Evolutionary conservation across 129 eudicot genomes (phyloP).

Genomic region (Saussurea involucrata): DNA sequence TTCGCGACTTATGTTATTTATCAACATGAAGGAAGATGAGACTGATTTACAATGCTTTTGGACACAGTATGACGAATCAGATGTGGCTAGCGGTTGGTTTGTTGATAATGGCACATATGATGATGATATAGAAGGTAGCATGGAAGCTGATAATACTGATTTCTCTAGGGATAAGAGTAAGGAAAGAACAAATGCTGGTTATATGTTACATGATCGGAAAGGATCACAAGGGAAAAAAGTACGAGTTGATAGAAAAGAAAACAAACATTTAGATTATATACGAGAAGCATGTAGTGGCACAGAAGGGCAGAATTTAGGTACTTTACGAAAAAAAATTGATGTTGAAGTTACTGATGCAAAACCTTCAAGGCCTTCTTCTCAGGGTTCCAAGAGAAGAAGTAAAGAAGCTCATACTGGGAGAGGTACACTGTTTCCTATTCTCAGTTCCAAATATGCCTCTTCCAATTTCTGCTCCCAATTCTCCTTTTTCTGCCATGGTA

Average conservation of each 20-base stretch:
- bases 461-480: neutral
- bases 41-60: slow-evolving; percentile 16
- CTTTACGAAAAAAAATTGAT: slow-evolving; percentile 44
- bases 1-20: slow-evolving; percentile 9
- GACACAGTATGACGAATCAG: slow-evolving; percentile 39
- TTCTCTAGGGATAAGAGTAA: slow-evolving; percentile 39
- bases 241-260: slow-evolving; percentile 42
- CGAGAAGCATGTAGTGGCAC: slow-evolving; percentile 92
- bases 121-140: slow-evolving; percentile 74
- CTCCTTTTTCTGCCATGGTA: neutral
- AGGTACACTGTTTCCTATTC: slow-evolving; percentile 35
- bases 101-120: slow-evolving; percentile 51
- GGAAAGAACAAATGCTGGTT: slow-evolving; percentile 37
- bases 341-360: slow-evolving; percentile 45
- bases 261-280: slow-evolving; percentile 50
- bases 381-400: slow-evolving; percentile 64
- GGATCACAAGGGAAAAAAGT: slow-evolving; percentile 39
- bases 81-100: slow-evolving; percentile 36
- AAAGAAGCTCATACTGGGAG: slow-evolving; percentile 56
- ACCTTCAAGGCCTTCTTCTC: slow-evolving; percentile 46
- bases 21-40: slow-evolving; percentile 6
- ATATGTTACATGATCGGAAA: slow-evolving; percentile 34
- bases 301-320: slow-evolving; percentile 61
- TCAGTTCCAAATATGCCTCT: neutral
- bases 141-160: slow-evolving; percentile 75